phyloP scores from a whole-genome alignment of 345 rosid species.

The Aquilaria sinensis region DNA sequence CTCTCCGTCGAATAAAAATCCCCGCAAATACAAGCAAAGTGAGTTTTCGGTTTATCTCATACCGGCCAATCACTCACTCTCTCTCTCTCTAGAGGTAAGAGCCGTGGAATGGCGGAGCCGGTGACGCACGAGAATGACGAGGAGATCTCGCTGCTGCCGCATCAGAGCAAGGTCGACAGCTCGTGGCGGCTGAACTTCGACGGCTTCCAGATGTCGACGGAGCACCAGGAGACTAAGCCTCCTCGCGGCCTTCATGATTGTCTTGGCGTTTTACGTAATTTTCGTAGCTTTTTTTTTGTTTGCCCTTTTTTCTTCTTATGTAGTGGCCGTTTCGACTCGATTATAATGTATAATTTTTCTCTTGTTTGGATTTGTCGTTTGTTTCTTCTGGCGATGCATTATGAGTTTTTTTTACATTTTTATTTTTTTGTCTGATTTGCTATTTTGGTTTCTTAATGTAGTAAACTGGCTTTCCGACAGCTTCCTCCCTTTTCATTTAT shows the following conservation, averaged over 20 bases:
- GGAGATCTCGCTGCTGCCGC: constrained; percentile 47
- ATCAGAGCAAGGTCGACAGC: constrained; percentile 38
- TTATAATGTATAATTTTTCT: neutral
- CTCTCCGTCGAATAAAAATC: neutral
- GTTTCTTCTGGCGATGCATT: neutral
- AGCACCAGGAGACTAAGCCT: constrained; percentile 45
- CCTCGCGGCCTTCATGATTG: constrained; percentile 59
- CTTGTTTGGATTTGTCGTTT: neutral
- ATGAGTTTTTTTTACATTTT: neutral
- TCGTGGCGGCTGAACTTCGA: constrained; percentile 97
- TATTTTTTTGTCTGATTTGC: neutral
- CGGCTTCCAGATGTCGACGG: constrained; percentile 48
- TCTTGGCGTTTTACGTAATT: constrained; percentile 68
- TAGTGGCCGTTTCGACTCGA: neutral
- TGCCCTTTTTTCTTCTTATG: neutral
- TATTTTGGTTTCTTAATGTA: no score
- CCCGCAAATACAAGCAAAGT: neutral
- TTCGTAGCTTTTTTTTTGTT: constrained; percentile 5
- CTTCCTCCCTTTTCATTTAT: no score
- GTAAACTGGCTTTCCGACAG: no score
- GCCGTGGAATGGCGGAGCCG: constrained; percentile 35
- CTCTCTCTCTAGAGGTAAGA: neutral
- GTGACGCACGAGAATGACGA: constrained; percentile 34
- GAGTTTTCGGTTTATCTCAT: neutral
- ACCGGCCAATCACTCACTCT: neutral